Evolutionary conservation across 2,329 filamentous ascomycete genomes (phyloP), one percentile per base, ranked within the genome.

Genomic region (Ophidiomyces ophidiicola): DNA sequence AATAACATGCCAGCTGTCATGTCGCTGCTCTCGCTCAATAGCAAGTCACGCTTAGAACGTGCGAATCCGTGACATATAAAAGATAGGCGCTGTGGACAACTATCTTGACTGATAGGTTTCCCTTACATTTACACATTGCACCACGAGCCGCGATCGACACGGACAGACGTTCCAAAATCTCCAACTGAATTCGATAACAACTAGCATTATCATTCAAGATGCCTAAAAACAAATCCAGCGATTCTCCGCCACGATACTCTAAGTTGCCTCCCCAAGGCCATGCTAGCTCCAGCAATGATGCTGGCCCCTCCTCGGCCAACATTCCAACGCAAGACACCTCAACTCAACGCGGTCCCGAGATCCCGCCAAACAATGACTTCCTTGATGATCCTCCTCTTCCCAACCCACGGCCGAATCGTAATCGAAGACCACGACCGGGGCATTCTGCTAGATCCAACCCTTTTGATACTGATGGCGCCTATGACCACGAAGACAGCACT

Each of bases 311-410:
- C 5, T n/a, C n/a, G n/a, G n/a, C n/a, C n/a, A 32, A 20, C 29
- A 2, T 6, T 7, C 18, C 2, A 29, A n/a, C 20, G 25, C 12
- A 8, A 12, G 11, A 38, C 24, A 21, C 11, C 10, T 28, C 17
- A 17, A 5, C 19, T 7, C 12, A 10, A 5, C 14, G 5, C 12
- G n/a, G 14, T 20, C 8, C 18, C n/a, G 14, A 4, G 19, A n/a
- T 7, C 15, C 23, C 36, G 12, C 21, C 19, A 18, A 24, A 19
- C 26, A 11, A 32, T 8, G 36, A 39, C 26, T 39, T 32, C 11
- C 19, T 32, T n/a, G 21, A 39, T 32, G 36, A 32, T 18, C 28
- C 36, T 8, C 28, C 28, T 18, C 28, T 29, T 8, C 28, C 28
- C 25, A 26, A 2, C 8, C 4, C 20, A 19, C 6, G 18, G 3